Conservation (phyloP, 768 basidiomycete genomes). For the Dacryopinax spathularia region DNA sequence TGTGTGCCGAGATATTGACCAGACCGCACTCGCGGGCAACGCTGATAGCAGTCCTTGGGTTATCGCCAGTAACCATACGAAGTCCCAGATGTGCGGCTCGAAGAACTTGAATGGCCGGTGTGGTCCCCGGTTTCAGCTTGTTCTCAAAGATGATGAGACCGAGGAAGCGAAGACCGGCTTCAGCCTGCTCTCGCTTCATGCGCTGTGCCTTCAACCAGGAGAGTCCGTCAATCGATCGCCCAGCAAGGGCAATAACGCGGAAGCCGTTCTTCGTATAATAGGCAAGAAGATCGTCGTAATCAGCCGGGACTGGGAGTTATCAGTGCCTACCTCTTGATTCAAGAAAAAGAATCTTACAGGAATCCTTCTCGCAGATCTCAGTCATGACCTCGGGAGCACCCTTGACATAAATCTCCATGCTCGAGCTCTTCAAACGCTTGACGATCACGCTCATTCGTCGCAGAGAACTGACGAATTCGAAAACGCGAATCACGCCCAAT, state of each 20-base stretch:
- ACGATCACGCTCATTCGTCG: constrained; percentile 97
- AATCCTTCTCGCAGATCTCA: constrained; percentile 82
- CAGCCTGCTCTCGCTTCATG: constrained; percentile 92
- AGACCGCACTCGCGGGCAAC: constrained; percentile 89
- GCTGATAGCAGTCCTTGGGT: constrained; percentile 89
- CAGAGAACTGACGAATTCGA: constrained; percentile 88
- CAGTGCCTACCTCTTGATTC: constrained; percentile 11
- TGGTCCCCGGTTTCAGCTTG: constrained; percentile 83
- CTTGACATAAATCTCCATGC: constrained; percentile 97
- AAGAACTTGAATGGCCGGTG: constrained; percentile 77
- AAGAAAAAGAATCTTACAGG: constrained; percentile 45
- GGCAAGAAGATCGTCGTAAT: constrained; percentile 89
- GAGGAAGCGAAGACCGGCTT: constrained; percentile 76
- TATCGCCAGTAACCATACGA: constrained; percentile 97
- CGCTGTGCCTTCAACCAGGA: constrained; percentile 96
- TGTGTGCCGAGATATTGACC: constrained; percentile 74
- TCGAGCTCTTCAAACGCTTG: constrained; percentile 80
- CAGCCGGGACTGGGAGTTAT: constrained; percentile 59
- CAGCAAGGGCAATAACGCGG: constrained; percentile 94
- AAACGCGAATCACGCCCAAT: constrained; percentile 86
- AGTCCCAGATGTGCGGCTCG: constrained; percentile 83
- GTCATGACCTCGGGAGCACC: constrained; percentile 98
- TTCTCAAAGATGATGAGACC: constrained; percentile 98
- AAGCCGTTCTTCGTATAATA: constrained; percentile 96
- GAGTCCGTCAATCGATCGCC: constrained; percentile 82